These are phyloP conservation scores for Ligustrum vulgare DNA, from an alignment of 257 asterid species.

Conservation along the genomic window DNA sequence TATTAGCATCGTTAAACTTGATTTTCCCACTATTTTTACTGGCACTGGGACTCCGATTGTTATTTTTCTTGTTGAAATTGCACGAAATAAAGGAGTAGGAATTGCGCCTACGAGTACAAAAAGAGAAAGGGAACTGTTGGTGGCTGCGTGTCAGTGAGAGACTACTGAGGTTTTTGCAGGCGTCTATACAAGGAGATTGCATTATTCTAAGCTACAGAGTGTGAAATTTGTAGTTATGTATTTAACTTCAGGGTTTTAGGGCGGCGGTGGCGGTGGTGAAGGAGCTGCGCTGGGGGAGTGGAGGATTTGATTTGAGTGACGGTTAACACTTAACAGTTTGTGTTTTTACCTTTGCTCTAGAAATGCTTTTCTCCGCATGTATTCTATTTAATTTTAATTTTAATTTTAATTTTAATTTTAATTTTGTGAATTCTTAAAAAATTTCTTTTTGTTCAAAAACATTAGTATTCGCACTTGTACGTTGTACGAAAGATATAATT, in stretches of 20 bases:
- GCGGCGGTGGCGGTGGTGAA: not conserved
- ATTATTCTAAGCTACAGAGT: slow-evolving; percentile 21
- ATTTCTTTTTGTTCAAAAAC: too few relatives aligned
- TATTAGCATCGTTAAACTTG: slow-evolving; percentile 18
- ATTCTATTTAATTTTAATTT: too few relatives aligned
- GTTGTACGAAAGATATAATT: too few relatives aligned
- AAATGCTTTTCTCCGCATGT: too few relatives aligned
- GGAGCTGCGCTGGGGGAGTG: not conserved
- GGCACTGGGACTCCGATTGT: not conserved
- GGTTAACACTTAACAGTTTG: not conserved
- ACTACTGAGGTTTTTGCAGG: slow-evolving; percentile 43
- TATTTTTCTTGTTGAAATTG: slow-evolving; percentile 26
- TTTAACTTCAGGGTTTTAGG: not conserved
- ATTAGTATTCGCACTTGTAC: too few relatives aligned
- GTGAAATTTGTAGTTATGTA: not conserved
- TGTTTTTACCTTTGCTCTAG: not conserved
- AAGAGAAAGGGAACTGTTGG: slow-evolving; percentile 27
- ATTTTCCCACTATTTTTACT: slow-evolving; percentile 26
- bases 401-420: too few relatives aligned
- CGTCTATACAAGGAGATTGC: slow-evolving; percentile 58
- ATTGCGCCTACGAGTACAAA: slow-evolving; percentile 30
- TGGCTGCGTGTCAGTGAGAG: slow-evolving; percentile 28
- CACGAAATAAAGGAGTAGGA: slow-evolving; percentile 51
- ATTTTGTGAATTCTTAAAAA: too few relatives aligned
- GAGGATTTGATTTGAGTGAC: not conserved